These are phyloP conservation scores for Pleurotus ostreatus DNA, from an alignment of 768 basidiomycete genomes.

Conservation along the genomic window DNA sequence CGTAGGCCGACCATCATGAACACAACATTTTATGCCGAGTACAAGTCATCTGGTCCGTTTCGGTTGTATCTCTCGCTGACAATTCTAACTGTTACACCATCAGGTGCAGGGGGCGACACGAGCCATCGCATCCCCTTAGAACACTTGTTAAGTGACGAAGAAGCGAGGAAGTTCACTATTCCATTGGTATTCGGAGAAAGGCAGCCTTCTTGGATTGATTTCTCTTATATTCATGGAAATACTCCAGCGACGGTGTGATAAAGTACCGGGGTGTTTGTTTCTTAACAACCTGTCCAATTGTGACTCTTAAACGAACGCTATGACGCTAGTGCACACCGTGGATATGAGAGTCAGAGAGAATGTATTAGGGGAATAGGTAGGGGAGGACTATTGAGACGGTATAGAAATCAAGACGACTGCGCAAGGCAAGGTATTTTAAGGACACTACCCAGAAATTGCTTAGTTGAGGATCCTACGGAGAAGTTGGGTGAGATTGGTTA, in stretches of 20 bases:
- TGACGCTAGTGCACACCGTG: background rate
- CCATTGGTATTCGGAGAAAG: conserved; percentile 44
- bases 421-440: background rate
- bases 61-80: background rate
- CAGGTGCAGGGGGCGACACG: conserved; percentile 54
- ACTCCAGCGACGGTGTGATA: background rate
- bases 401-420: background rate
- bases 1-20: conserved; percentile 42
- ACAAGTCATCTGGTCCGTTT: conserved; percentile 42
- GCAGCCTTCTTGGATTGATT: conserved; percentile 54
- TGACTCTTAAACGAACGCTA: background rate
- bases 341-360: background rate
- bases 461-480: conserved; percentile 7
- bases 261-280: background rate
- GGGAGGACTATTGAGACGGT: background rate
- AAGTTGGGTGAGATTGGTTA: background rate
- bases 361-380: background rate
- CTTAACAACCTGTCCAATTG: background rate
- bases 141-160: conserved; percentile 37
- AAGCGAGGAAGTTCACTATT: conserved; percentile 40
- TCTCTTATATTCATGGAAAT: conserved; percentile 24
- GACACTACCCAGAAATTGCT: background rate
- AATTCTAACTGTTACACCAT: background rate
- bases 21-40: conserved; percentile 60
- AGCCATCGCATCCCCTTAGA: conserved; percentile 39